Conservation (phyloP, 192 early-diverging fungal species). For the Jimgerdemannia lactiflua region DNA sequence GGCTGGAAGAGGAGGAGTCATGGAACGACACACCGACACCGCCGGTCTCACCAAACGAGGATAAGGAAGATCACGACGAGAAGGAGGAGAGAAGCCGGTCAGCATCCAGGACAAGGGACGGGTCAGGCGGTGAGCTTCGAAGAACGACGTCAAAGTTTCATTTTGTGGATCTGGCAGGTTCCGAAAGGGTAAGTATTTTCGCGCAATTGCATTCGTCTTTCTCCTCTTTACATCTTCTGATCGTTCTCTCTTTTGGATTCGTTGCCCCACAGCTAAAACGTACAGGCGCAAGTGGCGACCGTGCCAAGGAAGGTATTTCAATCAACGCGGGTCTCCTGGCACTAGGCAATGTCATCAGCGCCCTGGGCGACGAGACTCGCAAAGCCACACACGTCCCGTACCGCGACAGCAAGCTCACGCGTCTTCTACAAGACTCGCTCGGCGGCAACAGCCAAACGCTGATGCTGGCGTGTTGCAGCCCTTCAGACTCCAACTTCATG, state of each 20-base stretch:
- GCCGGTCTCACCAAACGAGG: conserved; percentile 6
- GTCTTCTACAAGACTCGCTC: conserved; percentile 95
- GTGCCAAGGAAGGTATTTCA: conserved; percentile 94
- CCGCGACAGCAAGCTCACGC: conserved; percentile 95
- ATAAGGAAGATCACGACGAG: background rate
- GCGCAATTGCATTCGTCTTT: background rate
- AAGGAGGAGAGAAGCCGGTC: background rate
- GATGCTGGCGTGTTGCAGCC: conserved; percentile 93
- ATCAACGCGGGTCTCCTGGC: conserved; percentile 97
- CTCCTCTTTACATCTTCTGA: background rate
- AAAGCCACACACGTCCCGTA: conserved; percentile 85
- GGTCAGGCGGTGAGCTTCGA: conserved; percentile 7
- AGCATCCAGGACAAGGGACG: background rate
- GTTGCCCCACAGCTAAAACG: background rate
- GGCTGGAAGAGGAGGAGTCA: conserved; percentile 39
- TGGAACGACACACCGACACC: conserved; percentile 11
- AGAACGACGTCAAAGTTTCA: conserved; percentile 73
- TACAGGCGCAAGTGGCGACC: conserved; percentile 59
- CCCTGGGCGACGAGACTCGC: conserved; percentile 77
- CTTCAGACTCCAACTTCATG: conserved; percentile 77
- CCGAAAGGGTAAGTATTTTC: conserved; percentile 63
- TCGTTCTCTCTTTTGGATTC: background rate
- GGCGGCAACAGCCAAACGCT: conserved; percentile 94
- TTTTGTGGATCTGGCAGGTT: conserved; percentile 99
- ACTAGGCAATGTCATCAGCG: conserved; percentile 96